phyloP scores from a whole-genome alignment of 345 rosid genomes.

The Melastoma malabathricum region DNA sequence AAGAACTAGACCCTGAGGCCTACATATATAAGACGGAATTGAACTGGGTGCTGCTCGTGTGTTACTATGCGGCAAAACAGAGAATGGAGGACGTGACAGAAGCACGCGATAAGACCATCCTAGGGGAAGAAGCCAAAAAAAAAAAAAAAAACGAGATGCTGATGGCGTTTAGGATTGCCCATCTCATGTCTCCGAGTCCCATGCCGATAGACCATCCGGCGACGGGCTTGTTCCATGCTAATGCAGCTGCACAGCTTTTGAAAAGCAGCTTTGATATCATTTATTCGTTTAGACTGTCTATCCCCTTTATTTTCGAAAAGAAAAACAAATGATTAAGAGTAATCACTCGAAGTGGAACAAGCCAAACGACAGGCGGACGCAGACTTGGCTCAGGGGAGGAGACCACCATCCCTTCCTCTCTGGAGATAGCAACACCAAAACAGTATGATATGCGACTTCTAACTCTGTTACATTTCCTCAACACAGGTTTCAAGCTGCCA shows the following conservation, averaged over 20 bases:
- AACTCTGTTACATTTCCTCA: no score
- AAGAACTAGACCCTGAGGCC: conserved; percentile 73
- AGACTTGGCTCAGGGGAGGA: no score
- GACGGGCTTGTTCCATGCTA: conserved; percentile 90
- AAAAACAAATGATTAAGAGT: no score
- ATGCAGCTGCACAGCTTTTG: conserved; percentile 87
- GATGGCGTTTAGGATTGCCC: conserved; percentile 79
- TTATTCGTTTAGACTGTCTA: no score
- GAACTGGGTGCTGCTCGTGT: conserved; percentile 57
- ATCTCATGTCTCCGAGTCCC: conserved; percentile 74
- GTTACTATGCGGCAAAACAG: conserved; percentile 65
- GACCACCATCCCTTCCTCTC: no score
- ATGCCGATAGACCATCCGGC: conserved; percentile 84
- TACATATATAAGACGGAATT: conserved; percentile 43
- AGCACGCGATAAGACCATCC: conserved; percentile 66
- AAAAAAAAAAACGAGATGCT: conserved; percentile 96
- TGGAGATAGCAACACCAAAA: no score
- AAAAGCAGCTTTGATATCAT: conserved; percentile 8
- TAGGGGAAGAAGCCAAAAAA: conserved; percentile 81
- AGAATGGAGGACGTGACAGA: conserved; percentile 80
- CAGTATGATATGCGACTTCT: no score
- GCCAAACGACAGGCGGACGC: no score
- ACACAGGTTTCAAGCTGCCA: conserved; percentile 4
- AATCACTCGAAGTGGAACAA: no score
- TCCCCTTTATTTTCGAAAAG: no score